Conservation (phyloP, 1,139 yeast genomes). For the Magnusiomyces tetraspermus region DNA sequence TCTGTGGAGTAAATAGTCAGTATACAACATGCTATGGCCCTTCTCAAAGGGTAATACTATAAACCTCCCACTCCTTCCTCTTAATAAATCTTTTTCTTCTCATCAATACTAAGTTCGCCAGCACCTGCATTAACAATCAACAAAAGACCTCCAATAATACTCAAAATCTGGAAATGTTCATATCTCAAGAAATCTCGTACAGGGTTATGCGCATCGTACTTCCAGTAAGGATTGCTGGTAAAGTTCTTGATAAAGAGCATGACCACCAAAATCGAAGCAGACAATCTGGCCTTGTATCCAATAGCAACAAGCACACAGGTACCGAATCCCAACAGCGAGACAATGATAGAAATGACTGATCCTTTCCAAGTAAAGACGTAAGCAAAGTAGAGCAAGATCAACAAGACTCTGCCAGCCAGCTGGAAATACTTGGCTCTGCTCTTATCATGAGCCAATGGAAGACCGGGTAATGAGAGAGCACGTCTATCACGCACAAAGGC, state of each 20-base stretch:
- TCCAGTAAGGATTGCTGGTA: slow-evolving; percentile 85
- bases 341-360: slow-evolving; percentile 56
- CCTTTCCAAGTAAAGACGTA: slow-evolving; percentile 73
- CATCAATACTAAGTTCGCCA: slow-evolving; percentile 87
- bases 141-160: slow-evolving; percentile 89
- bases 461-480: slow-evolving; percentile 69
- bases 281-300: slow-evolving; percentile 87
- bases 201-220: slow-evolving; percentile 56
- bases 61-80: too few species aligned
- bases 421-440: slow-evolving; percentile 79
- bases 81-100: slow-evolving; percentile 93
- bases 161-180: slow-evolving; percentile 89
- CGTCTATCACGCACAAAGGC: slow-evolving; percentile 76
- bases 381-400: slow-evolving; percentile 77
- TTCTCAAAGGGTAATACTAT: too few species aligned
- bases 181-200: slow-evolving; percentile 85
- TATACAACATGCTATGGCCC: not conserved
- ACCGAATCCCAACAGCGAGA: slow-evolving; percentile 60
- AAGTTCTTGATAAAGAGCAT: slow-evolving; percentile 69
- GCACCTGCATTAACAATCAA: slow-evolving; percentile 94
- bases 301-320: slow-evolving; percentile 75
- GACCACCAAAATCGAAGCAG: slow-evolving; percentile 71
- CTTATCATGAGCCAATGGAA: slow-evolving; percentile 76
- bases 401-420: slow-evolving; percentile 79
- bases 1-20: not conserved